Evolutionary conservation across 352 stramenopile genomes (phyloP).

Genomic region (Globisporangium iwayamae): DNA sequence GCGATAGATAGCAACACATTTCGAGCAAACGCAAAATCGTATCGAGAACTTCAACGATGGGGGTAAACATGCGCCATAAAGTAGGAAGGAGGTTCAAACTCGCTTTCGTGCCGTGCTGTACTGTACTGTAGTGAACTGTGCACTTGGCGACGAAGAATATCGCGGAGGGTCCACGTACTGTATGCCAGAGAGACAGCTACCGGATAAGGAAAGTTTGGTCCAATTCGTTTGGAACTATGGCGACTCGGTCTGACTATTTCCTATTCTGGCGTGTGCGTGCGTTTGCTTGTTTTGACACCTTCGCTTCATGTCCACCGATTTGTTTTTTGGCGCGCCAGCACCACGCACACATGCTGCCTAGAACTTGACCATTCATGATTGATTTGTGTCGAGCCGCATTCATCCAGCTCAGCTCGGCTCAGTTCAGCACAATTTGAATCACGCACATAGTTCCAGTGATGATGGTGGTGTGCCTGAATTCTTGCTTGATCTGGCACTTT

Average conservation of each 20-base stretch:
- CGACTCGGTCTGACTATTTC: no score
- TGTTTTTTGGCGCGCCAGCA: neutral
- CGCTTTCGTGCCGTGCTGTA: no score
- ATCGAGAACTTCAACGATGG: neutral
- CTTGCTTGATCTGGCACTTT: neutral
- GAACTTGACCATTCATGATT: neutral
- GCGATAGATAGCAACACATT: neutral
- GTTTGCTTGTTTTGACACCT: neutral
- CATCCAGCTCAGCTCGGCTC: no score
- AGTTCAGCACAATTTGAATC: neutral
- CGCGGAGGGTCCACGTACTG: neutral
- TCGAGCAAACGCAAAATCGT: neutral
- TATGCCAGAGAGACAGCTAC: neutral
- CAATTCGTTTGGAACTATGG: neutral
- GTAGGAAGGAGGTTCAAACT: neutral
- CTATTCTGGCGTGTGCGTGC: no score
- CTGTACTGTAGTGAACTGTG: neutral
- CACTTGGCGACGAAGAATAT: neutral
- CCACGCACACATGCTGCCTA: neutral
- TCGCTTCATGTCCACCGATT: neutral
- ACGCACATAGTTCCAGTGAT: neutral
- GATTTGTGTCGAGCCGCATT: neutral
- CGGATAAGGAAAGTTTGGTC: neutral
- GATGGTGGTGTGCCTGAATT: neutral
- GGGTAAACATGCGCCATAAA: neutral